Base-by-base conservation (phyloP, 2,329 filamentous ascomycete species). In the Penicillium verrucosum region DNA sequence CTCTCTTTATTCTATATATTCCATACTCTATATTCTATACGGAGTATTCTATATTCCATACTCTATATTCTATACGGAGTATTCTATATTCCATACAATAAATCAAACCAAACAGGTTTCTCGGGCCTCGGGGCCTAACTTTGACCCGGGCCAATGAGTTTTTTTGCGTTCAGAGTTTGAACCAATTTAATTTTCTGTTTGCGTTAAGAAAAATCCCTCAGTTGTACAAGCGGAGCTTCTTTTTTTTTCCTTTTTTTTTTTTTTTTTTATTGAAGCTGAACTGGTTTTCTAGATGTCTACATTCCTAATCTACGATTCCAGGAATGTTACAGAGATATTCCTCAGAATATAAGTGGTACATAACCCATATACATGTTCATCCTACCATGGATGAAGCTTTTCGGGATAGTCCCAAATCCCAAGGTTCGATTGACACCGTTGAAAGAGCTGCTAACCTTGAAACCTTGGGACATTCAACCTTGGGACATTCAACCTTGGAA, bases 41-140 rank as follows among this genome's bases (percentile, higher is more conserved):
- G n/a, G n/a, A n/a, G n/a, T n/a, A 18, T 18, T 18, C 18, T 18
- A 18, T 18, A 18, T 18, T 18, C 18, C 18, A 18, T 18, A 18
- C 18, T n/a, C n/a, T n/a, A 18, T 18, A 18, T 18, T 18, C 18
- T 18, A 18, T 18, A n/a, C n/a, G n/a, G n/a, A n/a, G n/a, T n/a
- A 18, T 18, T 18, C 18, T 18, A 18, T 18, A 18, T 18, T 18
- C 18, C 18, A 18, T 18, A 18, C 18, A 18, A 18, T 18, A 18
- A 45, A 52, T 25, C 12, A 12, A 34, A 16, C 9, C 30, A 46
- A 46, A 34, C 18, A 23, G 25, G n/a, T 21, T 42, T 43, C 32
- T 62, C 58, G 61, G 60, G 45, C 23, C 36, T 65, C 62, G 62
- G 64, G 56, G 58, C 54, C 47, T 58, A 46, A 65, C 21, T 62